These are phyloP conservation scores for Stevia rebaudiana DNA, from an alignment of 140 eudicot species.

Conservation along the genomic window DNA sequence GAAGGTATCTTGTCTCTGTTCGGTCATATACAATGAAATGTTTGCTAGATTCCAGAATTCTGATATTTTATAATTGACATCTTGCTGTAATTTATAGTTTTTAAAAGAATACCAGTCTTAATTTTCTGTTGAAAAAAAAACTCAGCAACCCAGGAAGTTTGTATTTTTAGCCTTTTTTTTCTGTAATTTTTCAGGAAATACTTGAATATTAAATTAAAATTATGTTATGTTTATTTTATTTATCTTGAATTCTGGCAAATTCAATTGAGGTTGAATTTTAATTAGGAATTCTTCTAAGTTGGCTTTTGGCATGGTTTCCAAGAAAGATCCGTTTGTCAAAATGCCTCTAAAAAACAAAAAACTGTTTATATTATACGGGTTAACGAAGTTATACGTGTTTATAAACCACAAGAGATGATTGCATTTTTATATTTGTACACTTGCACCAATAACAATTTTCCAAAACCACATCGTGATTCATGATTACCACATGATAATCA, in stretches of 20 bases:
- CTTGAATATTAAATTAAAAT: background rate
- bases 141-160: background rate
- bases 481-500: background rate
- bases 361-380: no score
- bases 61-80: no score
- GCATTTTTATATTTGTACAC: background rate
- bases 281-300: background rate
- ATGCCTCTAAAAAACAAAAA: no score
- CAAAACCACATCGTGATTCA: background rate
- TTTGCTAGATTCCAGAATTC: no score
- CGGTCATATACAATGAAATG: background rate
- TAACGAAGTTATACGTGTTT: no score
- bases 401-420: no score
- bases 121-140: background rate
- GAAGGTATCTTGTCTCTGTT: conserved; percentile 50
- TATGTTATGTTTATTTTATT: background rate
- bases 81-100: no score
- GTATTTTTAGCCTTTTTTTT: background rate
- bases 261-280: background rate
- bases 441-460: background rate
- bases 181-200: background rate
- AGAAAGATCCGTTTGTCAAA: background rate
- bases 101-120: no score
- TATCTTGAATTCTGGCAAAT: background rate
- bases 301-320: background rate